Evolutionary conservation across 495 filamentous ascomycete species (phyloP), one percentile per base, ranked within the genome.

Genomic region (Trichoderma orchidacearum): DNA sequence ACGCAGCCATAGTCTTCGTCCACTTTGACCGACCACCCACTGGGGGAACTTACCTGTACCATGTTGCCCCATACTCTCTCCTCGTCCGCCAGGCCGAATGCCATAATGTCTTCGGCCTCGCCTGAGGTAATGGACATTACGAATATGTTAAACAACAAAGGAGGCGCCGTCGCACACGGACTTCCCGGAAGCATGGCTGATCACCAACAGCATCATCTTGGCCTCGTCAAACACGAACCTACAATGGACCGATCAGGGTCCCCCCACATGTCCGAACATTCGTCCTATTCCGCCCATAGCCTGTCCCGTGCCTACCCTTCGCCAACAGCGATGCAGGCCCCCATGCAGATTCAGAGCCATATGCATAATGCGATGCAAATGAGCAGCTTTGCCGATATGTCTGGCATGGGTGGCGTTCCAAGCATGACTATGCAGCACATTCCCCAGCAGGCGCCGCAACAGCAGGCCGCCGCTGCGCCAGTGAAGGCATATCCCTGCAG

Each of bases 401-500:
- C 62, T n/a, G 66, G 62, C 15, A 68, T 75, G 56, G 30, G 28
- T n/a, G 63, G 64, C 60, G 60, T 66, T 3, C 63, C 61, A 3
- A 58, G 59, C 11, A 63, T 66, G 58, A 59, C 70, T 60, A 54
- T 62, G 57, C 60, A 67, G 57, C 58, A 59, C 30, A 68, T 68
- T 64, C 60, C 66, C 66, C 31, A 62, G 63, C 34, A 75, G 63
- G 60, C 59, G 55, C 23, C 68, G 62, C 60, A 65, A 51, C 58
- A 64, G n/a, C 64, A 17, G 30, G 30, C 29, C 31, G 15, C 30
- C 2, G 21, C 30, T 5, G 60, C 66, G 1, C 60, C 66, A 1
- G 53, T 58, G 2, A 96, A 96, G 68, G 85, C 87, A 1, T 98
- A 93, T 63, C 84, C 90, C n/a, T 98, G 93, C 69, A 85, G 81